Evolutionary conservation across 2,329 filamentous ascomycete species (phyloP).

Genomic region (Trichophyton rubrum): DNA sequence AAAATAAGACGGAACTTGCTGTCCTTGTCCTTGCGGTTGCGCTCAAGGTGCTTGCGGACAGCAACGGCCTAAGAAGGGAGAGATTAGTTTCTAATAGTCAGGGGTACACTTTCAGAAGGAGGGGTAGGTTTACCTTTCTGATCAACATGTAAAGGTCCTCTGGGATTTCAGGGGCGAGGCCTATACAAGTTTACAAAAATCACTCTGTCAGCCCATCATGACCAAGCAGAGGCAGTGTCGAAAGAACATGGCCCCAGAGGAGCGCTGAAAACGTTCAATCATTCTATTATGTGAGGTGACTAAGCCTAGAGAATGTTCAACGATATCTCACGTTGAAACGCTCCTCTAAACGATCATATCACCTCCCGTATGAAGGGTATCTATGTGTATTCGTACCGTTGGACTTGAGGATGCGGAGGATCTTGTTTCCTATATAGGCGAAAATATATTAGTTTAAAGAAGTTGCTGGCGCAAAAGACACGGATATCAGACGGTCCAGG

Average conservation of each 20-base stretch:
- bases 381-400: conserved; percentile 56
- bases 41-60: conserved; percentile 99
- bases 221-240: conserved; percentile 70
- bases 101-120: background rate
- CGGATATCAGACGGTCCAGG: background rate
- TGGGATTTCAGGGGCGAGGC: conserved; percentile 95
- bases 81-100: background rate
- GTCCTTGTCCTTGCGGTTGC: conserved; percentile 99
- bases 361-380: background rate
- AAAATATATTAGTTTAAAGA: conserved; percentile 22
- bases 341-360: background rate
- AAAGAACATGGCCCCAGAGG: background rate
- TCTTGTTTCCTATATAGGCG: conserved; percentile 74
- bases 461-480: background rate
- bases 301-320: background rate
- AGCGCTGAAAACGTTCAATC: background rate
- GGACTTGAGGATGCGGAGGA: conserved; percentile 96
- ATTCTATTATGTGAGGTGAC: background rate
- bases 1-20: conserved; percentile 99
- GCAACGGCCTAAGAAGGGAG: conserved; percentile 60
- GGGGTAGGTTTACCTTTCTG: conserved; percentile 68
- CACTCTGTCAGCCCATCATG: conserved; percentile 73
- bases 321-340: conserved; percentile 1
- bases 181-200: conserved; percentile 51
- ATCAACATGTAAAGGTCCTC: conserved; percentile 99